Conservation (phyloP, 176 grass and related monocot genomes). For the Luzula sylvatica region DNA sequence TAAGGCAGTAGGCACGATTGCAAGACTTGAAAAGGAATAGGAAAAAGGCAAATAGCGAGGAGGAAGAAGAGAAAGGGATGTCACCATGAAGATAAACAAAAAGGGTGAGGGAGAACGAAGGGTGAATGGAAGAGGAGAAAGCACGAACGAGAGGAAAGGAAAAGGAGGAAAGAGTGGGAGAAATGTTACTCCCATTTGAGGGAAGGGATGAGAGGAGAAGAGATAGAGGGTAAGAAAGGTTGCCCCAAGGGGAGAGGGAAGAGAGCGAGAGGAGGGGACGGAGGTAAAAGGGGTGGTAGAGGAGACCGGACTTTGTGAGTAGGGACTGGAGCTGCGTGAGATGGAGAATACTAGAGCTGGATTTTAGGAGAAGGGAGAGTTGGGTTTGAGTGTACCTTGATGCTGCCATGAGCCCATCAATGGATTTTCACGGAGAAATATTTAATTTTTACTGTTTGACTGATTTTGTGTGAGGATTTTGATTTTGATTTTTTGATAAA, state of each 20-base stretch:
- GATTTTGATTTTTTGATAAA: too few relatives aligned
- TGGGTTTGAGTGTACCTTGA: neutral
- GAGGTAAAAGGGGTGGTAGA: slow-evolving; percentile 19
- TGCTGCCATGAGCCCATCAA: neutral
- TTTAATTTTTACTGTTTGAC: too few relatives aligned
- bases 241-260: slow-evolving; percentile 22
- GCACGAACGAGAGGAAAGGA: slow-evolving; percentile 33
- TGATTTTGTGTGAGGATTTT: too few relatives aligned
- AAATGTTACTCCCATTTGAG: neutral
- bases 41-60: slow-evolving; percentile 35
- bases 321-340: slow-evolving; percentile 29
- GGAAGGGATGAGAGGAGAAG: slow-evolving; percentile 31
- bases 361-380: neutral
- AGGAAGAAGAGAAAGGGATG: slow-evolving; percentile 14
- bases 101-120: neutral
- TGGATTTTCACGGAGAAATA: too few relatives aligned
- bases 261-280: slow-evolving; percentile 38
- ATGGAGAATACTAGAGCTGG: neutral
- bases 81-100: slow-evolving; percentile 28
- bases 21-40: slow-evolving; percentile 65
- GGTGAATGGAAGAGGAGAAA: neutral
- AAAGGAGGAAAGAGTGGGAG: slow-evolving; percentile 26
- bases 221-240: slow-evolving; percentile 32
- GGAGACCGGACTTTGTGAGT: slow-evolving; percentile 40
- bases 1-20: slow-evolving; percentile 29